Conservation (phyloP, 1,139 yeast species). For the Spathaspora jeffriesii region DNA sequence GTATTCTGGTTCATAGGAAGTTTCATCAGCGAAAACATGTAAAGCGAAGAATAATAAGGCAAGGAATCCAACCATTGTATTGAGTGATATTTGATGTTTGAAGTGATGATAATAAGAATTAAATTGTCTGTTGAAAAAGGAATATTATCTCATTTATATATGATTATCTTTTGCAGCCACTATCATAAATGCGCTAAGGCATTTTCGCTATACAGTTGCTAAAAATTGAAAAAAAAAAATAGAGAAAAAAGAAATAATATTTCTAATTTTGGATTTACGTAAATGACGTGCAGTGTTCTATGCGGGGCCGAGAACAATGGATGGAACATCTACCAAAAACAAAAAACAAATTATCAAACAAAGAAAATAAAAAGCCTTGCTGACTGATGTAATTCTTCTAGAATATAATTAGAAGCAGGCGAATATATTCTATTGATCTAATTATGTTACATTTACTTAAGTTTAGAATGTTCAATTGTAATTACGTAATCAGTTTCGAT, state of each 20-base stretch:
- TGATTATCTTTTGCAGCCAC: no score
- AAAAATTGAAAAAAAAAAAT: neutral
- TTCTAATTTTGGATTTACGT: conserved; percentile 3
- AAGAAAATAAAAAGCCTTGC: neutral
- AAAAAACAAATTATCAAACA: neutral
- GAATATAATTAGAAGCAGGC: neutral
- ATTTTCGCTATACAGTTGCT: neutral
- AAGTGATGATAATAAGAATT: neutral
- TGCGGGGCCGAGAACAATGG: neutral
- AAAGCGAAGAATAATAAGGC: neutral
- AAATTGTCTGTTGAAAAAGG: neutral
- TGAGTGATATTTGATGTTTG: neutral
- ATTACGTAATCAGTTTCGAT: no score
- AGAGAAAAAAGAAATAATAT: neutral
- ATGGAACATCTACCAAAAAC: neutral
- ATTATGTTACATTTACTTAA: no score
- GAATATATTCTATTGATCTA: no score
- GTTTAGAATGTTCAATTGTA: no score
- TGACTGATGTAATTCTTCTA: neutral
- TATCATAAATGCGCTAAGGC: no score
- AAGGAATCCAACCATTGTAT: neutral
- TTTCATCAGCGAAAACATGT: neutral
- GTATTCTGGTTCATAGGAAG: neutral
- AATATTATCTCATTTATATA: neutral
- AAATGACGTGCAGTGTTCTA: neutral